Conservation (phyloP, 805 yeast species). For the Cyberlindnera sargentensis region DNA sequence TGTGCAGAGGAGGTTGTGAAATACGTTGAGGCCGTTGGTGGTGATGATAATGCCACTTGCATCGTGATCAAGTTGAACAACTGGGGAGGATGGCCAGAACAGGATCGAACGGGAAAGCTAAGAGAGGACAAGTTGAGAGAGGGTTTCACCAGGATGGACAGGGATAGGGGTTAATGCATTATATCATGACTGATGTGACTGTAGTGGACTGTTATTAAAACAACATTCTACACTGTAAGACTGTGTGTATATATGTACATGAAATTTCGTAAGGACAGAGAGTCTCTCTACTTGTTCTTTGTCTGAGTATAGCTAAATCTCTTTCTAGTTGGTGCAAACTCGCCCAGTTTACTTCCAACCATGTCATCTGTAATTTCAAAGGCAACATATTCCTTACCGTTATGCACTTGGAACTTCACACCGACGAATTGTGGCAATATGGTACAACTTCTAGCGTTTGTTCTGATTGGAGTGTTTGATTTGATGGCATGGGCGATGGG, state of each 20-base stretch:
- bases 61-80: constrained; percentile 71
- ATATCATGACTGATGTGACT: constrained; percentile 1
- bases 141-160: constrained; percentile 22
- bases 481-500: constrained; percentile 84
- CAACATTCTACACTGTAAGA: background rate
- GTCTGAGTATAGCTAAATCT: constrained; percentile 76
- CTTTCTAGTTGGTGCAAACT: constrained; percentile 91
- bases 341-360: constrained; percentile 96
- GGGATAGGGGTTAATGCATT: constrained; percentile 1
- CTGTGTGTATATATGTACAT: background rate
- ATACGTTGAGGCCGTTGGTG: constrained; percentile 80
- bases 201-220: background rate
- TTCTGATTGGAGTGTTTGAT: constrained; percentile 80
- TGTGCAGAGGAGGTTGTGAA: constrained; percentile 82
- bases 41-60: constrained; percentile 96
- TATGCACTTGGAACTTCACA: constrained; percentile 87
- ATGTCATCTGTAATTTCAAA: constrained; percentile 85
- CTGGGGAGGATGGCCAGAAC: constrained; percentile 91
- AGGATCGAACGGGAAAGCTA: constrained; percentile 75
- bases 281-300: constrained; percentile 40
- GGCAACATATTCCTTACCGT: constrained; percentile 90
- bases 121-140: constrained; percentile 65
- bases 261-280: no score
- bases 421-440: constrained; percentile 96
- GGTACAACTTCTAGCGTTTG: constrained; percentile 94